Base-by-base conservation (phyloP, 1,139 yeast genomes). In the Candida labiduridarum region DNA sequence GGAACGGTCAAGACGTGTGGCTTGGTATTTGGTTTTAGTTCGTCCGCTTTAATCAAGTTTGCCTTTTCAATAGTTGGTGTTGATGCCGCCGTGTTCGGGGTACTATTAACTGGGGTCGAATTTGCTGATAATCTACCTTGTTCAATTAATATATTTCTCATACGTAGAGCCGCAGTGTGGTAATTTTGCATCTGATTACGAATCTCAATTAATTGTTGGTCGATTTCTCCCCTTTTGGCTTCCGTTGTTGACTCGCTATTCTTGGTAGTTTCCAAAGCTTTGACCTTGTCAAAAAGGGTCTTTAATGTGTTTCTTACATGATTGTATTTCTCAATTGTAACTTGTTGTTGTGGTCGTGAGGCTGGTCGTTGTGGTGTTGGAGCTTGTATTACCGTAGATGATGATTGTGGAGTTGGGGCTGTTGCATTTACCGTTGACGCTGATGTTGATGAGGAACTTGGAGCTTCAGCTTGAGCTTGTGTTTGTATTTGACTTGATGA, bases 221-320 rank as follows among this genome's bases (percentile, higher is more conserved):
- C 78, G 10, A 72, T 62, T 15, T 65, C 62, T 3, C 68, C 60
- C 18, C 44, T 53, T 33, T 44, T 49, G 10, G 30, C 33, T 8
- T 50, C 41, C 61, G 55, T 56, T 67, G 74, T 29, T 6, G 15
- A 25, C 66, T 61, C 65, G 31, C 60, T 57, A 41, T 60, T 61
- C 49, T 65, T 64, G 11, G 63, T 59, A 27, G 59, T 63, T 45
- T 63, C 65, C 12, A 68, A 56, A 29, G 56, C 60, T 46, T 67
- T 64, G 22, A 67, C 61, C 53, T 76, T 80, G 36, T 76, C 69
- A 46, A 76, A 78, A 50, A 79, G 73, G 46, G 76, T 82, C 44
- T 64, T 67, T 31, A 76, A 61, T 35, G 72, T 62, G 8, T 66
- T 65, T 46, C 71, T 69, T n/a, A 75, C 74, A 47, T 69, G 73